Evolutionary conservation across 805 yeast species (phyloP).

Genomic region (Jamesozyma lodderae): DNA sequence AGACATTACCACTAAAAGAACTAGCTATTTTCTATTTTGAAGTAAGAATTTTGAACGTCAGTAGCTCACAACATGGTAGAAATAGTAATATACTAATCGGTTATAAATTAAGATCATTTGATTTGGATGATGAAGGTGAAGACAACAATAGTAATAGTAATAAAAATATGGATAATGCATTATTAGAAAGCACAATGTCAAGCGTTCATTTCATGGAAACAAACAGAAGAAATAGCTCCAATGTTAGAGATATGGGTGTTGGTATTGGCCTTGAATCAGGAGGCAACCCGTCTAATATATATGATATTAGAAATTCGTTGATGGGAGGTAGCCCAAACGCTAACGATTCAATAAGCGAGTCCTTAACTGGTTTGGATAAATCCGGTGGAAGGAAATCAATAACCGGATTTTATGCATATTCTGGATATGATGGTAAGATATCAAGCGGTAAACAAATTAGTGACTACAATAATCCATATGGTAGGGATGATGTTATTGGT

Average conservation of each 20-base stretch:
- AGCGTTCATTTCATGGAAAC: conserved; percentile 4
- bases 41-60: conserved; percentile 19
- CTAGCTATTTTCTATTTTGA: conserved; percentile 27
- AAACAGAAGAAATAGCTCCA: neutral
- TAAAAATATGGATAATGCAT: conserved; percentile 2
- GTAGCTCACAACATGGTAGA: conserved; percentile 21
- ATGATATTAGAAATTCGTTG: conserved; percentile 1
- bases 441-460: conserved; percentile 17
- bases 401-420: conserved; percentile 21
- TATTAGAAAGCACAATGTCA: conserved; percentile 3
- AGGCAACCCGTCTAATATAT: conserved; percentile 1
- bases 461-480: conserved; percentile 31
- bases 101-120: conserved; percentile 14
- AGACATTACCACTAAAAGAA: conserved; percentile 14
- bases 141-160: too few relatives aligned
- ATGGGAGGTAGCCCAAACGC: neutral
- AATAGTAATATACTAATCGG: conserved; percentile 26
- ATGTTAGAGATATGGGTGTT: neutral
- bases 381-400: neutral
- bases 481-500: conserved; percentile 61
- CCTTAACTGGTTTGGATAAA: neutral
- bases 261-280: neutral
- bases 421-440: conserved; percentile 26
- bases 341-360: neutral
- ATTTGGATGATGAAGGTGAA: neutral